Conservation (phyloP, 208 protist genomes). For the Sergeia podlipaevii region DNA sequence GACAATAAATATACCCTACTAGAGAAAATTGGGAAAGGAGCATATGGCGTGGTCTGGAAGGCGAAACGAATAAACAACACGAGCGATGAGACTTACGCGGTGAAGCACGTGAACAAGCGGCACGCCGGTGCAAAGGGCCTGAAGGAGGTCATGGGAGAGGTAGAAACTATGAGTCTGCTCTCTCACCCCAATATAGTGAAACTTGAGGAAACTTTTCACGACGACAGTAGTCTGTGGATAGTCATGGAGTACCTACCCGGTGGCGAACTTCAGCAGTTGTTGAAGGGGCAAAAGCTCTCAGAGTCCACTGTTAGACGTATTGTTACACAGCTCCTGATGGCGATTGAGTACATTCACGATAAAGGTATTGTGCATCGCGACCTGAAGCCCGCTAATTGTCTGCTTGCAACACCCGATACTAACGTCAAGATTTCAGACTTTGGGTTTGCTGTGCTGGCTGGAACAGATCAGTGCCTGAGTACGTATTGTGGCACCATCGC, state of each 20-base stretch:
- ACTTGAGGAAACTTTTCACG: conserved; percentile 84
- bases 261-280: conserved; percentile 59
- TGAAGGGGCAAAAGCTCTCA: conserved; percentile 26
- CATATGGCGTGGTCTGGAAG: conserved; percentile 82
- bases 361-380: conserved; percentile 91
- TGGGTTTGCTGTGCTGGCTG: conserved; percentile 83
- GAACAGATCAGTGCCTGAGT: conserved; percentile 71
- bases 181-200: conserved; percentile 89
- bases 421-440: conserved; percentile 91
- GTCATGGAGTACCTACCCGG: conserved; percentile 91
- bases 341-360: conserved; percentile 89
- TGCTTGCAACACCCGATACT: conserved; percentile 60
- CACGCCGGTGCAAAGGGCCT: conserved; percentile 59
- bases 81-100: conserved; percentile 38
- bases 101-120: conserved; percentile 86
- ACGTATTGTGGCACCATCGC: conserved; percentile 84
- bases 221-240: conserved; percentile 76
- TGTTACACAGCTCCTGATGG: conserved; percentile 75
- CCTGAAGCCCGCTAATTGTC: conserved; percentile 91
- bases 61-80: conserved; percentile 35
- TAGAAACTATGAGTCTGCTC: conserved; percentile 90
- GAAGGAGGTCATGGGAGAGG: conserved; percentile 78
- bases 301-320: conserved; percentile 57
- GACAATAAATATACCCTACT: conserved; percentile 52
- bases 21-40: conserved; percentile 74